Conservation (phyloP, 1,284 basidiomycete genomes). For the Neonothopanus nambi region DNA sequence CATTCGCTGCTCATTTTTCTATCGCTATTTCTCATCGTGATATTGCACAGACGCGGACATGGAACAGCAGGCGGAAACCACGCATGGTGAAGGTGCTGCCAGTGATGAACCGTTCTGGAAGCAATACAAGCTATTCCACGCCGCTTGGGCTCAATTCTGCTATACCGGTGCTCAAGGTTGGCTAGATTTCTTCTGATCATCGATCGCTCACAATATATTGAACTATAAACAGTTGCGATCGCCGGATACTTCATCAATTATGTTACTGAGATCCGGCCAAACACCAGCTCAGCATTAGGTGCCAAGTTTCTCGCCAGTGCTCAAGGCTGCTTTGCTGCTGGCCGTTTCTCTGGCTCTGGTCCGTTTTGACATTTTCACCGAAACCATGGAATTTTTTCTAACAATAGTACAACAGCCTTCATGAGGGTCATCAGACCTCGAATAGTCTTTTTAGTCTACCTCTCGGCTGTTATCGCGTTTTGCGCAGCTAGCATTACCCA, state of each 20-base stretch:
- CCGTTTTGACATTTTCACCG: constrained; percentile 5
- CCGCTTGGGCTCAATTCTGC: constrained; percentile 34
- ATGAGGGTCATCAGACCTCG: constrained; percentile 33
- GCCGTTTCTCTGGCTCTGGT: constrained; percentile 33
- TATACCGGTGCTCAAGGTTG: constrained; percentile 37
- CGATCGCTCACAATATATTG: not conserved
- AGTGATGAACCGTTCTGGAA: constrained; percentile 29
- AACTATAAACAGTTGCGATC: constrained; percentile 28
- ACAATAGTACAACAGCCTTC: constrained; percentile 18
- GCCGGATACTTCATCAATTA: constrained; percentile 38
- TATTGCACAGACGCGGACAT: constrained; percentile 31
- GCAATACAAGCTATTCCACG: constrained; percentile 33
- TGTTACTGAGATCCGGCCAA: constrained; percentile 27
- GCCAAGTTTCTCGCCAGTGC: constrained; percentile 34
- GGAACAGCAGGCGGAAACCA: constrained; percentile 35
- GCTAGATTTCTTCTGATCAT: not conserved
- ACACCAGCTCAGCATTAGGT: constrained; percentile 25
- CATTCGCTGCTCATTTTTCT: not conserved
- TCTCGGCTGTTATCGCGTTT: constrained; percentile 30
- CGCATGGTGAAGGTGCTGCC: constrained; percentile 26
- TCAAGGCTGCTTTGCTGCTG: constrained; percentile 34
- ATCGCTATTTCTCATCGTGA: not conserved
- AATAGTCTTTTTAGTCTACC: constrained; percentile 29
- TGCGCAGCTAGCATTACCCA: constrained; percentile 30
- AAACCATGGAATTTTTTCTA: not conserved